Percentiles rank a stretch among this genome's conserved stretches.
Evolutionary conservation across 2,329 filamentous ascomycete genomes (phyloP).

Genomic region (Fusarium poae): DNA sequence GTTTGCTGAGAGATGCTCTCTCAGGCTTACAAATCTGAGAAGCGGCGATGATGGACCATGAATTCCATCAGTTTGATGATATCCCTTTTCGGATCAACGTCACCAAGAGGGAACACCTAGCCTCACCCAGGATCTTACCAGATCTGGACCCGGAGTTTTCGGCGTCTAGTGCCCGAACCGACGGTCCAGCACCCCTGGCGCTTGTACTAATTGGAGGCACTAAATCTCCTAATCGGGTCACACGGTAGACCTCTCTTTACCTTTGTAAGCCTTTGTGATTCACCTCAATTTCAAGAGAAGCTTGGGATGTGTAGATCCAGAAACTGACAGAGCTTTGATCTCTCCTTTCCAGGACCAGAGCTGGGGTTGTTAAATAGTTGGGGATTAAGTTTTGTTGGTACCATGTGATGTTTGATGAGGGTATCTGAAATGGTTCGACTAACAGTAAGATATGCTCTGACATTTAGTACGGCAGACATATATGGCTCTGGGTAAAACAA

Average conservation of each 20-base stretch:
- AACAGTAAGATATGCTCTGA: conserved; percentile 42
- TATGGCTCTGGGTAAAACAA: neutral
- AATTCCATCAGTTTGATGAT: conserved; percentile 21
- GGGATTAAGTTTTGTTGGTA: conserved; percentile 39
- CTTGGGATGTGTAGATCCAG: conserved; percentile 13
- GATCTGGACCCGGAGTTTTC: conserved; percentile 40
- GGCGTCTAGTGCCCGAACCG: conserved; percentile 33
- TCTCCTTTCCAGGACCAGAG: conserved; percentile 17
- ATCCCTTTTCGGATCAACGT: conserved; percentile 42
- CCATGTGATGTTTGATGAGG: conserved; percentile 31
- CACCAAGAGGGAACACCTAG: conserved; percentile 39
- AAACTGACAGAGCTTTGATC: conserved; percentile 9
- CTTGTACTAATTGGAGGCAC: conserved; percentile 41
- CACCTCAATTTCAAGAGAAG: neutral
- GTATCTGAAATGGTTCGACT: conserved; percentile 44
- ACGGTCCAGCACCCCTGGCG: conserved; percentile 32
- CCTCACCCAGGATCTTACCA: conserved; percentile 12
- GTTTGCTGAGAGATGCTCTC: conserved; percentile 32
- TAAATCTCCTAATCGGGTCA: conserved; percentile 39
- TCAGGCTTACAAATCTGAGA: conserved; percentile 46
- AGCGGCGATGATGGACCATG: conserved; percentile 33
- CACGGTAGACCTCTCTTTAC: neutral
- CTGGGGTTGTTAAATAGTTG: conserved; percentile 25
- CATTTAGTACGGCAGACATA: conserved; percentile 25
- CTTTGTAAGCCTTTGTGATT: neutral